A percentile compares a stretch with the other conserved stretches of the same genome.
phyloP scores from a whole-genome alignment of 169 alveolate species.

The Eimeria maxima region DNA sequence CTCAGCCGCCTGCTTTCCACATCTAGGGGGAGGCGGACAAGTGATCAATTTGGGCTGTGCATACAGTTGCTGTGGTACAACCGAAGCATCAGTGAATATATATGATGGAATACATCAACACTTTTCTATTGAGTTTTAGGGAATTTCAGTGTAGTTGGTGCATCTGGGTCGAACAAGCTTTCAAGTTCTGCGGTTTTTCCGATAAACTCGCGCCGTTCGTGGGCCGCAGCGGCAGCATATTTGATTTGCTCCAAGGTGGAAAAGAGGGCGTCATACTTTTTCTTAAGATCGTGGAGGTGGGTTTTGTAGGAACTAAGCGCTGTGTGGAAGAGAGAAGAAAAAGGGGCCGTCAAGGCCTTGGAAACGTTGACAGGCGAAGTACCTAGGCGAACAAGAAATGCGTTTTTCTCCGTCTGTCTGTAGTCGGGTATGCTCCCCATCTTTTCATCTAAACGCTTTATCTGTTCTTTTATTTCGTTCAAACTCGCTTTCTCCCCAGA shows the following conservation, averaged over 20 bases:
- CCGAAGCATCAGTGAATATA: too few relatives aligned
- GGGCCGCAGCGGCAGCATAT: not conserved
- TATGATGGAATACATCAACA: not conserved
- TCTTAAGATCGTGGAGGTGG: not conserved
- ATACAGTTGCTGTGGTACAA: not conserved
- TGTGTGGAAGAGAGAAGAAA: conserved; percentile 19
- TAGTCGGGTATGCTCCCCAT: conserved; percentile 7
- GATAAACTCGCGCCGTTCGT: not conserved
- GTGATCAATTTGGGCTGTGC: not conserved
- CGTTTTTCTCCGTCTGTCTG: not conserved
- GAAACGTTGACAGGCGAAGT: conserved; percentile 47
- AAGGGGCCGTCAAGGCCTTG: conserved; percentile 9
- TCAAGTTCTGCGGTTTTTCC: conserved; percentile 1
- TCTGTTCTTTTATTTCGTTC: conserved; percentile 54
- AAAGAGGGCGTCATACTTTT: not conserved
- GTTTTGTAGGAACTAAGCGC: conserved; percentile 3
- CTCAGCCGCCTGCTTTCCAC: too few relatives aligned
- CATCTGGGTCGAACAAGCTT: conserved; percentile 33
- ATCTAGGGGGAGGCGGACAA: too few relatives aligned
- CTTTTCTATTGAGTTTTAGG: not conserved
- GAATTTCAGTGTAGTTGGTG: conserved; percentile 27
- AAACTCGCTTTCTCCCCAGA: conserved; percentile 24
- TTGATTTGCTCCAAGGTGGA: not conserved
- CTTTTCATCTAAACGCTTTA: not conserved
- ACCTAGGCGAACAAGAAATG: not conserved